Percentiles rank a stretch among this genome's conserved stretches.
Conservation (phyloP, 169 alveolate genomes). For the Besnoitia besnoiti region DNA sequence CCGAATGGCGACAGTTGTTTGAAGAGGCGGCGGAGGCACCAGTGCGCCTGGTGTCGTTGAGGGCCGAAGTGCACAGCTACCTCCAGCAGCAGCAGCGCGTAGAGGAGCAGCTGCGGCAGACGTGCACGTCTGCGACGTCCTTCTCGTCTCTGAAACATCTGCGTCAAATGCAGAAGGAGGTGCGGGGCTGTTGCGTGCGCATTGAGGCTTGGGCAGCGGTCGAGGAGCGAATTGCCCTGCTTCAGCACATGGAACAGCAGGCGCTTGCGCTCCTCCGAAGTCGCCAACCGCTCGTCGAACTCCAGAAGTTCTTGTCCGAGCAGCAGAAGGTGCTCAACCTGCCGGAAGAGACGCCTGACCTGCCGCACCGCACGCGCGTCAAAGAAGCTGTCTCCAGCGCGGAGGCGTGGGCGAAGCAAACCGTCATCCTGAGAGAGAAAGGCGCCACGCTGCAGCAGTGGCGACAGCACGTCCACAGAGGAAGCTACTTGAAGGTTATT, state of each 20-base stretch:
- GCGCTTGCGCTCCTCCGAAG: constrained; percentile 49
- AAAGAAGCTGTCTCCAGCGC: constrained; percentile 57
- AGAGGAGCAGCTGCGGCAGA: constrained; percentile 56
- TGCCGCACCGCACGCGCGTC: constrained; percentile 63
- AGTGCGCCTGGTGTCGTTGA: constrained; percentile 54
- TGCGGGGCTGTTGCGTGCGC: constrained; percentile 59
- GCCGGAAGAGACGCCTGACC: constrained; percentile 64
- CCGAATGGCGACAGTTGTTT: constrained; percentile 62
- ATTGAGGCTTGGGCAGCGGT: constrained; percentile 47
- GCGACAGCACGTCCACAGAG: constrained; percentile 66
- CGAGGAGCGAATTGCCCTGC: constrained; percentile 58
- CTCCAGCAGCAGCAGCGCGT: constrained; percentile 67
- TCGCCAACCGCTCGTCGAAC: constrained; percentile 55
- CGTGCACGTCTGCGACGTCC: constrained; percentile 49
- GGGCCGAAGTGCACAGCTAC: constrained; percentile 56
- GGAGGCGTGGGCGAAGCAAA: constrained; percentile 55
- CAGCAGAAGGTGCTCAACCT: constrained; percentile 67
- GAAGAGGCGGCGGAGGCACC: constrained; percentile 68
- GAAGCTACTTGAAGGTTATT: constrained; percentile 32
- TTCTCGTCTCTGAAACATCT: constrained; percentile 63
- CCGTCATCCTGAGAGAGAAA: constrained; percentile 37
- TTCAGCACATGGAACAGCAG: constrained; percentile 62
- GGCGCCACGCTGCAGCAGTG: constrained; percentile 67
- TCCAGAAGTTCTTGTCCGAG: constrained; percentile 57
- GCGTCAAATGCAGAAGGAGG: constrained; percentile 61